Evolutionary conservation across 2,329 filamentous ascomycete genomes (phyloP), one percentile per base, ranked within the genome.

Genomic region (Teratosphaeria nubilosa): DNA sequence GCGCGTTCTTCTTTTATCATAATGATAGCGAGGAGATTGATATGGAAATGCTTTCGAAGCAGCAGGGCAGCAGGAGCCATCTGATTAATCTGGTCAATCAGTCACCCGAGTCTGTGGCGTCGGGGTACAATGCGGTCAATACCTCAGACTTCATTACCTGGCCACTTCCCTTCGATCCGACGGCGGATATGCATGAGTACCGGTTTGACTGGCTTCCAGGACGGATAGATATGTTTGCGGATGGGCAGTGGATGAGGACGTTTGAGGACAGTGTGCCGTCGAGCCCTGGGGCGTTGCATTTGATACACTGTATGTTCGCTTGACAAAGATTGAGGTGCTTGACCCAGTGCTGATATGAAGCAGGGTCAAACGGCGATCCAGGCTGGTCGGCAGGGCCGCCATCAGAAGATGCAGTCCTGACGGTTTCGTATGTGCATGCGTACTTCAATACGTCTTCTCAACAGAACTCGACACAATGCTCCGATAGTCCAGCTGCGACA

Each of bases 11-110:
- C 73, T 92, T 87, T 86, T 91, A 89, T 71, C 83, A 82, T 73
- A 89, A 90, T 70, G 84, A 91, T 71, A 87, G 86, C 1, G 85
- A 88, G 67, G 88, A 91, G 67, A 90, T 91, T 65, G 88, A 91
- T 69, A 84, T 91, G 73, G 88, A 92, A 64, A 2, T 91, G 67
- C 78, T 91, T 2, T 88, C 87, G 2, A 51, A 56, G 11, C 59
- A 65, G 51, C 54, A 59, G n/a, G 14, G 82, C 53, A 78, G 79
- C 56, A 70, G 74, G 27, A 76, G 76, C 32, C 86, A 80, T 62
- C 81, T 83, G 0, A 77, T 91, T 56, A 89, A 91, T 68, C 80
- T 91, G 1, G 87, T 91, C n/a, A 76, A 91, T 6, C 88, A 91
- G 68, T 86, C 87, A 1, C 77, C 78, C 5, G 73, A 80, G 32